Evolutionary conservation across 345 rosid species (phyloP).

Genomic region (Lepidium didymum): DNA sequence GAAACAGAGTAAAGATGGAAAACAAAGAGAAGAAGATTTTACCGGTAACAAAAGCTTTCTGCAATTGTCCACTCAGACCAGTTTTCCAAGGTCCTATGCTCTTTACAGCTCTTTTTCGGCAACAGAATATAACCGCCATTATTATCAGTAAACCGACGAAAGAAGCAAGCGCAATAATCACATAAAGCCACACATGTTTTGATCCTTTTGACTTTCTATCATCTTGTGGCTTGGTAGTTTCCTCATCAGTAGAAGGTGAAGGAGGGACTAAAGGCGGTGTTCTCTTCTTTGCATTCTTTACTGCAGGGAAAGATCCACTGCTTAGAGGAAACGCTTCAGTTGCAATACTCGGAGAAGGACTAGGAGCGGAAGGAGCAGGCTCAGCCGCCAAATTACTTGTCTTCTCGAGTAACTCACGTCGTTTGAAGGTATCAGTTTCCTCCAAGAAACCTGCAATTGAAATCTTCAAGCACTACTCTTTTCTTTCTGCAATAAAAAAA

Average conservation of each 20-base stretch:
- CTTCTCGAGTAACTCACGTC: constrained; percentile 54
- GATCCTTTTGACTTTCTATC: constrained; percentile 19
- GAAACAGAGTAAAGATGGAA: neutral
- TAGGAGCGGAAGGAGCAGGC: constrained; percentile 33
- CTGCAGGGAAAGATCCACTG: constrained; percentile 87
- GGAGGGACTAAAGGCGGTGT: constrained; percentile 18
- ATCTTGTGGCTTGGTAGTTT: constrained; percentile 9
- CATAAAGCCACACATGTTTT: constrained; percentile 42
- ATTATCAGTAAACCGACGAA: constrained; percentile 28
- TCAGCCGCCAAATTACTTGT: constrained; percentile 54
- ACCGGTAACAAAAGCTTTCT: constrained; percentile 91
- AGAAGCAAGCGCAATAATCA: constrained; percentile 35
- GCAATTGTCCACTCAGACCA: constrained; percentile 89
- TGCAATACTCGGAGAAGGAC: constrained; percentile 33
- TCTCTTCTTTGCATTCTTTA: constrained; percentile 38
- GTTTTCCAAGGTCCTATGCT: constrained; percentile 87
- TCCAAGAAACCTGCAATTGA: constrained; percentile 17
- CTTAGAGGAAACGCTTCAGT: constrained; percentile 48
- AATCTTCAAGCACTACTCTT: neutral
- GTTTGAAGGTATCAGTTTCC: constrained; percentile 30
- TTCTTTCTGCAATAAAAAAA: neutral
- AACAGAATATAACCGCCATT: constrained; percentile 31
- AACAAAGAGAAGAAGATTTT: neutral
- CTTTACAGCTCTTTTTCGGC: constrained; percentile 45
- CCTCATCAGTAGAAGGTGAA: constrained; percentile 16